Conservation (phyloP, 352 stramenopile genomes). For the Globisporangium abappressorium region DNA sequence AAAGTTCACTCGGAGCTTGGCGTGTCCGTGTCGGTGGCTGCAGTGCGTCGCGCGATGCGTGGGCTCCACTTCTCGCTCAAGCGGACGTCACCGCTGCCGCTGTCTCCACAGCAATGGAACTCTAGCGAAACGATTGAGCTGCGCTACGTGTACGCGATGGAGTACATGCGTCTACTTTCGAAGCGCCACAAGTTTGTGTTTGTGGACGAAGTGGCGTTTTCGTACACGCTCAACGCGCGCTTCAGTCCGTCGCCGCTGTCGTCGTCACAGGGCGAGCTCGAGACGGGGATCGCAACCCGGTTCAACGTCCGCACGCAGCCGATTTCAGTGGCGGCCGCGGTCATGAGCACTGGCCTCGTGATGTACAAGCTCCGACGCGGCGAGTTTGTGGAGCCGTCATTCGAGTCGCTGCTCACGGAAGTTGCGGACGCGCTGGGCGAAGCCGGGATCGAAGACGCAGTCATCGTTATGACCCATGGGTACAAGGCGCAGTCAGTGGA, state of each 20-base stretch:
- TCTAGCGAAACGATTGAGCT: neutral
- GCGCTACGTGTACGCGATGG: constrained; percentile 3
- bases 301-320: neutral
- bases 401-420: neutral
- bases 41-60: constrained; percentile 2
- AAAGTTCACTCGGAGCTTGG: neutral
- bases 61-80: constrained; percentile 4
- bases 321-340: neutral
- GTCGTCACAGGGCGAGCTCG: neutral
- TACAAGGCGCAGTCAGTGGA: constrained; percentile 4
- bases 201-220: neutral
- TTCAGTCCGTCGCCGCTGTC: neutral
- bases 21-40: neutral
- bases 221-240: neutral
- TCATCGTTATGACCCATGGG: neutral
- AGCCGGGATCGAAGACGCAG: neutral
- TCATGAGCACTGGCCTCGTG: neutral
- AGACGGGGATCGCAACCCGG: neutral
- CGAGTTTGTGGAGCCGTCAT: neutral
- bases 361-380: constrained; percentile 2
- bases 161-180: constrained; percentile 2
- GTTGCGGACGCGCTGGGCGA: neutral
- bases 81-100: neutral
- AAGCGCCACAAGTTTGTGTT: constrained; percentile 2
- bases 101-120: neutral